phyloP scores from a whole-genome alignment of 2,329 filamentous ascomycete genomes.

The Ascochyta koolunga region DNA sequence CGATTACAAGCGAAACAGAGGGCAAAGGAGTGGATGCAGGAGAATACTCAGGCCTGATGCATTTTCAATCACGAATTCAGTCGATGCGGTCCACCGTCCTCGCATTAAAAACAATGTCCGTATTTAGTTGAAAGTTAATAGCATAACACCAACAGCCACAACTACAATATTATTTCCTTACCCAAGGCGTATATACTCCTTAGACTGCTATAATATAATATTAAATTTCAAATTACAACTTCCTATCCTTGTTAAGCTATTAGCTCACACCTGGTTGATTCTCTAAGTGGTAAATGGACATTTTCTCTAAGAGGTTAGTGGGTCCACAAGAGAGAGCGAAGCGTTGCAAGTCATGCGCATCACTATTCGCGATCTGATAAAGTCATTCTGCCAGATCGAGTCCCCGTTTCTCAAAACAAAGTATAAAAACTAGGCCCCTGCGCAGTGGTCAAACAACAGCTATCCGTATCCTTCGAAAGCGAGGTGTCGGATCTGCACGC shows the following conservation, averaged over 20 bases:
- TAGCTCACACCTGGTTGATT: no score
- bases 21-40: slow-evolving; percentile 12
- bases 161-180: no score
- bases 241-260: no score
- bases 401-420: slow-evolving; percentile 46
- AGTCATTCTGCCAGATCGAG: slow-evolving; percentile 47
- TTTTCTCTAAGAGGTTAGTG: no score
- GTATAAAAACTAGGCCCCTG: slow-evolving; percentile 26
- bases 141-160: no score
- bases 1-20: slow-evolving; percentile 8
- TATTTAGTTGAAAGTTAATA: no score
- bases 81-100: slow-evolving; percentile 25
- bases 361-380: slow-evolving; percentile 45
- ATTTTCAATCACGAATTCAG: slow-evolving; percentile 32
- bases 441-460: slow-evolving; percentile 20
- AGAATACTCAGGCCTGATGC: slow-evolving; percentile 7
- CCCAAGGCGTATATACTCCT: no score
- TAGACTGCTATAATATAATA: no score
- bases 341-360: slow-evolving; percentile 46
- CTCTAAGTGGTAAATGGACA: no score
- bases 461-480: slow-evolving; percentile 25
- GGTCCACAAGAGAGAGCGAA: slow-evolving; percentile 39
- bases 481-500: slow-evolving; percentile 22
- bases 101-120: no score
- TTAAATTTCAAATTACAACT: no score